These are phyloP conservation scores for Claviceps paspali DNA, from an alignment of 2,329 filamentous ascomycete species.

Conservation along the genomic window DNA sequence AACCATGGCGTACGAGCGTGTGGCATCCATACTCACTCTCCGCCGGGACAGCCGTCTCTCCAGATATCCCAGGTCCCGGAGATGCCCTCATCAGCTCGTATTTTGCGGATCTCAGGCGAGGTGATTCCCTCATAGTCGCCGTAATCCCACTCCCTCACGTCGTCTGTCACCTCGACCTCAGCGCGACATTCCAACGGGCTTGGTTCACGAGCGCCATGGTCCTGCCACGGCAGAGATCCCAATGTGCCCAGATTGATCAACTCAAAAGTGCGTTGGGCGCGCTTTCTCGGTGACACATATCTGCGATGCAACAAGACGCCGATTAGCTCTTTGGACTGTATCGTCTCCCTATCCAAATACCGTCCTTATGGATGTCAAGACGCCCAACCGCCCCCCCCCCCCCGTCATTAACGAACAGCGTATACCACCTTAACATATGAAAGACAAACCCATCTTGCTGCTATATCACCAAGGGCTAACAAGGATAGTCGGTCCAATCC, in stretches of 20 bases:
- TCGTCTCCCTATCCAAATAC: too few relatives aligned
- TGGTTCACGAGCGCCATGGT: conserved; percentile 23
- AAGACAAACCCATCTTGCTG: too few relatives aligned
- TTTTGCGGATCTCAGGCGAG: conserved; percentile 48
- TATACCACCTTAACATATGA: too few relatives aligned
- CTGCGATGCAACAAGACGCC: conserved; percentile 19
- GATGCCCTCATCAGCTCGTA: conserved; percentile 41
- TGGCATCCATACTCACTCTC: conserved; percentile 47
- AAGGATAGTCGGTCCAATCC: too few relatives aligned
- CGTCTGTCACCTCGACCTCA: conserved; percentile 50
- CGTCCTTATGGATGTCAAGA: too few relatives aligned
- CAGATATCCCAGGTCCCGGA: conserved; percentile 65
- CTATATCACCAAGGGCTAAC: too few relatives aligned
- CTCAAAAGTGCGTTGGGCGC: conserved; percentile 82
- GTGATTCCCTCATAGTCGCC: conserved; percentile 76
- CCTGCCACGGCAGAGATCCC: conserved; percentile 56
- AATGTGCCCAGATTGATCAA: conserved; percentile 60
- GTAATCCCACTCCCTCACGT: conserved; percentile 77
- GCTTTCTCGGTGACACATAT: conserved; percentile 74
- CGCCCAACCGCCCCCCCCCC: too few relatives aligned
- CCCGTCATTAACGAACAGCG: too few relatives aligned
- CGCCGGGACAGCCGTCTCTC: conserved; percentile 73
- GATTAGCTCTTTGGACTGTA: not conserved
- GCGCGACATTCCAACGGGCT: conserved; percentile 37
- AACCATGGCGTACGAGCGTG: not conserved